phyloP scores from a whole-genome alignment of 768 basidiomycete genomes.

The Pilatotrama ljubarskyi region DNA sequence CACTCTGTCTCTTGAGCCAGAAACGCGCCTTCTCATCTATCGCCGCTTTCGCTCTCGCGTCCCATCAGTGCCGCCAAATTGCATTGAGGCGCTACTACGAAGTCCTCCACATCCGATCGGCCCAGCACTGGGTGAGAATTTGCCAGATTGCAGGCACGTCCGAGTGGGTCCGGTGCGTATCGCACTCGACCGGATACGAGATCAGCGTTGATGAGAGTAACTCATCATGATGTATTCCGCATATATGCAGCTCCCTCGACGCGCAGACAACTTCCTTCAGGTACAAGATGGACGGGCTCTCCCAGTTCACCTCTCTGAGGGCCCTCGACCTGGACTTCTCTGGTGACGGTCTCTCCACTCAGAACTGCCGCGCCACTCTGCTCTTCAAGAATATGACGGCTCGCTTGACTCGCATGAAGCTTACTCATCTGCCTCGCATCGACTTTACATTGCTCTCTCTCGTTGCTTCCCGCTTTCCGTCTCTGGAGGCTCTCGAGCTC shows the following conservation, averaged over 20 bases:
- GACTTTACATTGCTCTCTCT: slow-evolving; percentile 47
- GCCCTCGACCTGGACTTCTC: slow-evolving; percentile 24
- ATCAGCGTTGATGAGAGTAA: slow-evolving; percentile 11
- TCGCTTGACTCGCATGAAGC: slow-evolving; percentile 47
- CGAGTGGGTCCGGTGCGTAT: slow-evolving; percentile 32
- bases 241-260: slow-evolving; percentile 22
- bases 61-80: slow-evolving; percentile 31
- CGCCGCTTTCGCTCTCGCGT: slow-evolving; percentile 28
- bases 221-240: too few relatives aligned
- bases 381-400: slow-evolving; percentile 30
- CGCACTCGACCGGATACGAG: neutral
- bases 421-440: slow-evolving; percentile 59
- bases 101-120: slow-evolving; percentile 17
- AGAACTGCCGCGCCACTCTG: slow-evolving; percentile 22
- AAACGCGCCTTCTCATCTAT: slow-evolving; percentile 27
- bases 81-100: slow-evolving; percentile 32
- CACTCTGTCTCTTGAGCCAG: slow-evolving; percentile 19
- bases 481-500: slow-evolving; percentile 49
- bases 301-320: slow-evolving; percentile 1
- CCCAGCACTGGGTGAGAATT: slow-evolving; percentile 15
- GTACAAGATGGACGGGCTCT: slow-evolving; percentile 3
- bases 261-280: slow-evolving; percentile 15
- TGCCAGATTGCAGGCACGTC: slow-evolving; percentile 24
- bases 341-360: slow-evolving; percentile 26
- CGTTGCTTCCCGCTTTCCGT: slow-evolving; percentile 49